A percentile compares a stretch with the other conserved stretches of the same genome.
phyloP scores from a whole-genome alignment of 2,329 filamentous ascomycete species.

The Ophiobolus disseminans region DNA sequence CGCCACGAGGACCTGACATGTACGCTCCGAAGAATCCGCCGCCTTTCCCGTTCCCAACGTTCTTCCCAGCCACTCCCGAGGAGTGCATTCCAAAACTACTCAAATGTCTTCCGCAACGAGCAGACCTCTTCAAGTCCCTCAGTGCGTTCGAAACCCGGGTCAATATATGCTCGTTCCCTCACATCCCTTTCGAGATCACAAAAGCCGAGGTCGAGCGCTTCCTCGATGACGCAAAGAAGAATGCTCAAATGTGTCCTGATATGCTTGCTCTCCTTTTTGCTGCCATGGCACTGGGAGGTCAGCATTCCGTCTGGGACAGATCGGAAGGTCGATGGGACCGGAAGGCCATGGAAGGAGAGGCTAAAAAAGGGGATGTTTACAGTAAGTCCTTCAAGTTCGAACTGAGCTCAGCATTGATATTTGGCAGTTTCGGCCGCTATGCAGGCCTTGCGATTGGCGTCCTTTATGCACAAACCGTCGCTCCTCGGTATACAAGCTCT shows the following conservation, averaged over 20 bases:
- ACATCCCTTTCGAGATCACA: constrained; percentile 54
- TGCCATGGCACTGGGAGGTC: constrained; percentile 55
- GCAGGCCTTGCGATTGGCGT: constrained; percentile 58
- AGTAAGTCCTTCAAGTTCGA: constrained; percentile 43
- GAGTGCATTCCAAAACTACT: constrained; percentile 47
- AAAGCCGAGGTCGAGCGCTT: constrained; percentile 55
- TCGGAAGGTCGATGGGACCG: constrained; percentile 49
- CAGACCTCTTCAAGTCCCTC: constrained; percentile 51
- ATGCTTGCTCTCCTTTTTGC: constrained; percentile 59
- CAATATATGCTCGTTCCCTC: constrained; percentile 54
- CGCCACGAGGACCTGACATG: constrained; percentile 53
- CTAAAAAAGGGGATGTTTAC: constrained; percentile 52
- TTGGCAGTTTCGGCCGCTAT: constrained; percentile 56
- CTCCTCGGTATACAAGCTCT: constrained; percentile 56
- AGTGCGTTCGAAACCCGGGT: constrained; percentile 53
- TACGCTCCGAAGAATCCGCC: constrained; percentile 47
- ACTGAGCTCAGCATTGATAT: constrained; percentile 2
- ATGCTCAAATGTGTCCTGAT: constrained; percentile 54
- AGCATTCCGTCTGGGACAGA: constrained; percentile 55
- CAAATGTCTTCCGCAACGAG: constrained; percentile 47
- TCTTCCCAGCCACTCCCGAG: constrained; percentile 48
- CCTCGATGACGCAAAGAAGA: constrained; percentile 50
- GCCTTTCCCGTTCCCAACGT: constrained; percentile 55
- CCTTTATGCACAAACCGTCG: constrained; percentile 58
- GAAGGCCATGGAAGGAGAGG: constrained; percentile 47